These are phyloP conservation scores for Candida sojae DNA, from an alignment of 1,139 yeast genomes.

Conservation along the genomic window DNA sequence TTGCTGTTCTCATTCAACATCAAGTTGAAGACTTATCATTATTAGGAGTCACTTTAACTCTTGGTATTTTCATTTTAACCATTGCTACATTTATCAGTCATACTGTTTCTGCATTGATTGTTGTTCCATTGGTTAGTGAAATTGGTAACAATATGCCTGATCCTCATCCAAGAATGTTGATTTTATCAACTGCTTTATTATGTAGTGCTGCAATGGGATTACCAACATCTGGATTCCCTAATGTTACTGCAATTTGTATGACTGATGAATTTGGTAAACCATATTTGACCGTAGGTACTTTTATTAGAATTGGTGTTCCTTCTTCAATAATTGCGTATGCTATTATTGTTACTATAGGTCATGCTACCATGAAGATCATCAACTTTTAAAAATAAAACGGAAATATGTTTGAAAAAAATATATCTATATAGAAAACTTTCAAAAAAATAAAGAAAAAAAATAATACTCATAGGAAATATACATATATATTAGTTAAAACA, in stretches of 20 bases:
- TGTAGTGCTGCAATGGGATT: conserved; percentile 80
- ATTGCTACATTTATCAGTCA: conserved; percentile 78
- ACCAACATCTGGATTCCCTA: conserved; percentile 78
- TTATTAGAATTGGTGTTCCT: conserved; percentile 73
- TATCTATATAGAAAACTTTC: too few relatives aligned
- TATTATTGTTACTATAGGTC: conserved; percentile 64
- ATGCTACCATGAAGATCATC: conserved; percentile 59
- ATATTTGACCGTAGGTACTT: conserved; percentile 63
- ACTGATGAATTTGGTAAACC: conserved; percentile 70
- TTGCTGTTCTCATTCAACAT: conserved; percentile 57
- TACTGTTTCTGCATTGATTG: conserved; percentile 75
- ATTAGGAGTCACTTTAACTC: conserved; percentile 62
- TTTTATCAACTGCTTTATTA: conserved; percentile 66
- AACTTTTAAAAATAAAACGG: conserved; percentile 26
- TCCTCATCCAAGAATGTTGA: conserved; percentile 60
- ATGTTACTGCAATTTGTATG: conserved; percentile 78
- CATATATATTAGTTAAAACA: too few relatives aligned
- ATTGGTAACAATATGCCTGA: conserved; percentile 60
- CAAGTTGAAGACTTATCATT: conserved; percentile 58
- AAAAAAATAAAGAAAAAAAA: too few relatives aligned
- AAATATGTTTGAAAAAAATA: too few relatives aligned
- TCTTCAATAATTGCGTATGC: conserved; percentile 58
- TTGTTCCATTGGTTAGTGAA: conserved; percentile 69
- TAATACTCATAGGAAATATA: too few relatives aligned
- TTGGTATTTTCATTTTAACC: conserved; percentile 64